Conservation (phyloP, 257 asterid genomes). For the Leptodermis oblonga region DNA sequence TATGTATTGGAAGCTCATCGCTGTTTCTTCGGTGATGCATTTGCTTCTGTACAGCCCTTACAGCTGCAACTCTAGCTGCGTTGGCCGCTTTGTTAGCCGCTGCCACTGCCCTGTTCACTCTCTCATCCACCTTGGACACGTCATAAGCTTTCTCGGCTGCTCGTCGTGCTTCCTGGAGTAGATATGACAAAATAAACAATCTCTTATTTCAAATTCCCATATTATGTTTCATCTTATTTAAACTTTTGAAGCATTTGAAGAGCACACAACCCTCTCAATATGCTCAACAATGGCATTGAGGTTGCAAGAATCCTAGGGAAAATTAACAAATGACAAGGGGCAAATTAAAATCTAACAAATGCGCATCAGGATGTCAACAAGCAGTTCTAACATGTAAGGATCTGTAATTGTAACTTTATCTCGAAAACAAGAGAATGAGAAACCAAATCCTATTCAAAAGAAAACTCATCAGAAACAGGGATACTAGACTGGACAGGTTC, state of each 20-base stretch:
- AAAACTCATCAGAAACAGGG: background rate
- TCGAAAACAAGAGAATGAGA: background rate
- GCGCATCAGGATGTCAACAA: background rate
- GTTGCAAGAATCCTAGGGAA: background rate
- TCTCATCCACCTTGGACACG: conserved; percentile 78
- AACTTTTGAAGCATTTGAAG: background rate
- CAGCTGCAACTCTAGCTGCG: conserved; percentile 88
- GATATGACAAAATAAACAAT: background rate
- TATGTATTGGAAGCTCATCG: conserved; percentile 53
- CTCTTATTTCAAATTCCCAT: background rate
- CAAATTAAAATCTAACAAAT: background rate
- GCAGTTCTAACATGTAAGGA: background rate
- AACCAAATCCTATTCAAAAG: background rate
- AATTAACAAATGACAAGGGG: background rate
- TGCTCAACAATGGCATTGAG: background rate
- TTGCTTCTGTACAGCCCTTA: conserved; percentile 78
- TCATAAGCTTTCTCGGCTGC: conserved; percentile 79
- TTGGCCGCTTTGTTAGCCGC: conserved; percentile 77
- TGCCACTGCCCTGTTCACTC: conserved; percentile 72
- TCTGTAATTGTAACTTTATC: background rate
- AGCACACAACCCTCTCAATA: no score
- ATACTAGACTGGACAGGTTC: background rate
- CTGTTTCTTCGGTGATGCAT: conserved; percentile 63
- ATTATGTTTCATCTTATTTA: background rate
- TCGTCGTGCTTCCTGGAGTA: conserved; percentile 66